phyloP scores from a whole-genome alignment of 495 filamentous ascomycete species.

The Trichoderma erinaceum region DNA sequence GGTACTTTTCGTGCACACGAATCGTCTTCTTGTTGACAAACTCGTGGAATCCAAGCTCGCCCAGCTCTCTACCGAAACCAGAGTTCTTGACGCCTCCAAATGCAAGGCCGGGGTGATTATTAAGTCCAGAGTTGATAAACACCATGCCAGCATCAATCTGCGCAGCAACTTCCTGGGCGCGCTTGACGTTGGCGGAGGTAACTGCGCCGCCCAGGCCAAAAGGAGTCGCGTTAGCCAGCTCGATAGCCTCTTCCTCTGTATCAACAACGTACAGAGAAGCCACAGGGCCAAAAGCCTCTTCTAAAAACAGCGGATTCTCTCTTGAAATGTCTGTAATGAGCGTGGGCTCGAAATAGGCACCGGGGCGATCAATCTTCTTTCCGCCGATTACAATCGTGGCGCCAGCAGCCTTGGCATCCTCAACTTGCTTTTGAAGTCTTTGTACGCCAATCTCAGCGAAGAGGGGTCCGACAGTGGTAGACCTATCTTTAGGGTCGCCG shows the following conservation, averaged over 20 bases:
- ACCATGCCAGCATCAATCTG: slow-evolving; percentile 1
- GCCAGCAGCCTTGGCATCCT: slow-evolving; percentile 79
- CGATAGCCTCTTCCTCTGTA: slow-evolving; percentile 70
- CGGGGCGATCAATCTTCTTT: slow-evolving; percentile 77
- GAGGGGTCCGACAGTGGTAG: background rate
- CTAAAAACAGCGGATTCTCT: slow-evolving; percentile 91
- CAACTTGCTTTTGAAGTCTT: slow-evolving; percentile 92
- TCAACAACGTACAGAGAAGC: slow-evolving; percentile 86
- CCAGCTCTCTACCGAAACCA: slow-evolving; percentile 1
- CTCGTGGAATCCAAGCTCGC: background rate
- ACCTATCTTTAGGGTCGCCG: background rate
- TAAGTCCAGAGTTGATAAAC: slow-evolving; percentile 3
- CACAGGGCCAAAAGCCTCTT: slow-evolving; percentile 93
- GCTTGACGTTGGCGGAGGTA: background rate
- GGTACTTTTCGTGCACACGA: background rate
- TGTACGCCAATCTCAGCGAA: background rate
- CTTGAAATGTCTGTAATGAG: slow-evolving; percentile 80
- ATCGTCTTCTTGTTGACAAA: background rate
- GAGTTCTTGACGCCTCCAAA: background rate
- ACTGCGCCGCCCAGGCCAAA: slow-evolving; percentile 1
- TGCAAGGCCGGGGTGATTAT: background rate
- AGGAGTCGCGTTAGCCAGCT: background rate
- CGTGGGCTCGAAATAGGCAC: slow-evolving; percentile 91
- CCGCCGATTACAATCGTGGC: slow-evolving; percentile 82
- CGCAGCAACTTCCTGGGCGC: background rate